Evolutionary conservation across 495 filamentous ascomycete species (phyloP).

Genomic region (Coniosporium apollinis): DNA sequence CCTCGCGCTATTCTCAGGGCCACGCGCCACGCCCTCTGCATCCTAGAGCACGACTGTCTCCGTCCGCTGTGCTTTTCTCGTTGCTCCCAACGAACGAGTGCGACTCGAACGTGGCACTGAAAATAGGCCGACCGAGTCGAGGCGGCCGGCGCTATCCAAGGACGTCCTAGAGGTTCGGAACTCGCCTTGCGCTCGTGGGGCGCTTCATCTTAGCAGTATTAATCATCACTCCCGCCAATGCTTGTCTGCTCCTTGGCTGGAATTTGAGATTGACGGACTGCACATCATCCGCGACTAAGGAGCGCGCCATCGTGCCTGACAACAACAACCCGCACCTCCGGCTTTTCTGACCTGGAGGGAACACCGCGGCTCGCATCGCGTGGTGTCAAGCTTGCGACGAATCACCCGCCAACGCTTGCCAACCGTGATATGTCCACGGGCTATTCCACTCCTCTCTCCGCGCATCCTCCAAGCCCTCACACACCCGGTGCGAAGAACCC

Average conservation of each 20-base stretch:
- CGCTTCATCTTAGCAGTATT: too few relatives aligned
- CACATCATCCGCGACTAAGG: slow-evolving; percentile 25
- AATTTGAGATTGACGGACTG: slow-evolving; percentile 14
- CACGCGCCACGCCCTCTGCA: slow-evolving; percentile 14
- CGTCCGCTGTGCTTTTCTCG: too few relatives aligned
- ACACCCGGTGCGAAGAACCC: slow-evolving; percentile 21
- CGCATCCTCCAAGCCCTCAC: slow-evolving; percentile 12
- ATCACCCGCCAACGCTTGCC: slow-evolving; percentile 9
- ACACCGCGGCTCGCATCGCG: slow-evolving; percentile 11
- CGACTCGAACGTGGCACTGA: too few relatives aligned
- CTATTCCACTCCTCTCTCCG: slow-evolving; percentile 17
- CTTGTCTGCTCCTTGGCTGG: slow-evolving; percentile 7
- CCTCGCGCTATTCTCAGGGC: slow-evolving; percentile 13
- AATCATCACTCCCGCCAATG: too few relatives aligned
- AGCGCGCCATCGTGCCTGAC: slow-evolving; percentile 19
- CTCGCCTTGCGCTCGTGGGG: too few relatives aligned
- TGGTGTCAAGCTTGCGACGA: slow-evolving; percentile 8
- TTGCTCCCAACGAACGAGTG: too few relatives aligned
- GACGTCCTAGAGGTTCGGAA: too few relatives aligned
- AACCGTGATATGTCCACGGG: slow-evolving; percentile 25
- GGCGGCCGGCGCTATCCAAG: too few relatives aligned
- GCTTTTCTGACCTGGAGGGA: slow-evolving; percentile 13
- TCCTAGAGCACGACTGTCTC: too few relatives aligned
- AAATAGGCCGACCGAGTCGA: too few relatives aligned
- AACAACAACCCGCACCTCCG: slow-evolving; percentile 18